These are phyloP conservation scores for Plasmodium malariae DNA, from an alignment of 169 alveolate genomes.

Conservation along the genomic window DNA sequence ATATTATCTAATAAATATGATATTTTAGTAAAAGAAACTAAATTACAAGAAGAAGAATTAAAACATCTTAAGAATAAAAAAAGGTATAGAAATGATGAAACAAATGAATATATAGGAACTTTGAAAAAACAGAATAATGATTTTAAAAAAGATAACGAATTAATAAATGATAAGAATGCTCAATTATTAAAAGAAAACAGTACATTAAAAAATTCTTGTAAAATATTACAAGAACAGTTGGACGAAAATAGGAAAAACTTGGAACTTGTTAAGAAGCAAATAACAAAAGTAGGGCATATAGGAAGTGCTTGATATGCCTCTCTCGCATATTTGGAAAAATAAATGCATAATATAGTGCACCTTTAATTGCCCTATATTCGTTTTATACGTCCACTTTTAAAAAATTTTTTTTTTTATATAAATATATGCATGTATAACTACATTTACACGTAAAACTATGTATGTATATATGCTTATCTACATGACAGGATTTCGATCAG, in stretches of 20 bases:
- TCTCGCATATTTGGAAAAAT: neutral
- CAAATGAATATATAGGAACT: constrained; percentile 49
- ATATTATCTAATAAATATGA: constrained; percentile 61
- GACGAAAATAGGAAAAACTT: constrained; percentile 15
- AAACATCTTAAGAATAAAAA: constrained; percentile 72
- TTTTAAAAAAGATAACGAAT: constrained; percentile 54
- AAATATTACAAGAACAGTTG: constrained; percentile 45
- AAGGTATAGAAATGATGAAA: constrained; percentile 58
- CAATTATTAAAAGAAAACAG: constrained; percentile 20
- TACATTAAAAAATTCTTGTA: constrained; percentile 1
- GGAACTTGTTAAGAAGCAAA: constrained; percentile 15
- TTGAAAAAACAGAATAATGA: constrained; percentile 67
- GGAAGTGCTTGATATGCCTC: neutral
- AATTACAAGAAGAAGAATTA: constrained; percentile 71
- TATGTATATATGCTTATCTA: neutral
- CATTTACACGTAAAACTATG: neutral
- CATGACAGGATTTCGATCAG: constrained; percentile 45
- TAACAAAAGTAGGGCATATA: constrained; percentile 1
- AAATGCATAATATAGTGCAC: too few species aligned
- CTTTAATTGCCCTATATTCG: too few species aligned
- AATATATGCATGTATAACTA: neutral
- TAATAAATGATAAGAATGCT: constrained; percentile 35
- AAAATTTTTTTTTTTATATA: too few species aligned
- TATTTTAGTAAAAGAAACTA: constrained; percentile 51
- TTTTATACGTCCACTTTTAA: too few species aligned